These are phyloP conservation scores for Talinum fruticosum DNA, from an alignment of 148 eudicot species.

Conservation along the genomic window DNA sequence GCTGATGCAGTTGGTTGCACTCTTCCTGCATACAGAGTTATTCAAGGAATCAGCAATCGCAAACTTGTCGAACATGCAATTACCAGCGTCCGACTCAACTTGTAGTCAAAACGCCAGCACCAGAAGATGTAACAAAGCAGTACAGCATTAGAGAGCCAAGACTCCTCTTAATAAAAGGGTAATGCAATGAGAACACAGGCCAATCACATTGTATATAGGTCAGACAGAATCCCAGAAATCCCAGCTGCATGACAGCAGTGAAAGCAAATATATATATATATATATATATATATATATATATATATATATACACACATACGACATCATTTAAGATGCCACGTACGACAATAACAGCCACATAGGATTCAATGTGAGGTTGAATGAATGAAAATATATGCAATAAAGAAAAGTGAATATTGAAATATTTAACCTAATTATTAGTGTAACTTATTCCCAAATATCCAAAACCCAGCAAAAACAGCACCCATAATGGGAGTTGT, in stretches of 20 bases:
- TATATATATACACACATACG: no score
- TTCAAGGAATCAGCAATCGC: not conserved
- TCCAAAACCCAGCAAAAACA: no score
- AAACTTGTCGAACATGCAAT: not conserved
- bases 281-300: no score
- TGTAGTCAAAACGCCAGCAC: not conserved
- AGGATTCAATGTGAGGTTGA: no score
- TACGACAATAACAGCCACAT: no score
- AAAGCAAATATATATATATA: no score
- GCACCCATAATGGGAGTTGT: no score
- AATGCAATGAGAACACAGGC: not conserved
- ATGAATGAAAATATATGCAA: no score
- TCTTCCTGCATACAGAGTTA: slow-evolving; percentile 25
- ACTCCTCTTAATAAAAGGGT: not conserved
- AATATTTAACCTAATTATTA: no score
- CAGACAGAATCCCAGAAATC: not conserved
- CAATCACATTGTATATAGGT: not conserved
- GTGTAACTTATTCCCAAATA: no score
- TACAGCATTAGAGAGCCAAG: not conserved
- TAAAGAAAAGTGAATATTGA: no score
- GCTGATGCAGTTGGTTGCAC: slow-evolving; percentile 20
- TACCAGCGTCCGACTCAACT: not conserved
- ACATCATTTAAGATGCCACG: no score
- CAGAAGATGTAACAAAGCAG: not conserved
- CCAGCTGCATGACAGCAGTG: not conserved